These are phyloP conservation scores for Phialemonium atrogriseum DNA, from an alignment of 2,329 filamentous ascomycete genomes.

Conservation along the genomic window DNA sequence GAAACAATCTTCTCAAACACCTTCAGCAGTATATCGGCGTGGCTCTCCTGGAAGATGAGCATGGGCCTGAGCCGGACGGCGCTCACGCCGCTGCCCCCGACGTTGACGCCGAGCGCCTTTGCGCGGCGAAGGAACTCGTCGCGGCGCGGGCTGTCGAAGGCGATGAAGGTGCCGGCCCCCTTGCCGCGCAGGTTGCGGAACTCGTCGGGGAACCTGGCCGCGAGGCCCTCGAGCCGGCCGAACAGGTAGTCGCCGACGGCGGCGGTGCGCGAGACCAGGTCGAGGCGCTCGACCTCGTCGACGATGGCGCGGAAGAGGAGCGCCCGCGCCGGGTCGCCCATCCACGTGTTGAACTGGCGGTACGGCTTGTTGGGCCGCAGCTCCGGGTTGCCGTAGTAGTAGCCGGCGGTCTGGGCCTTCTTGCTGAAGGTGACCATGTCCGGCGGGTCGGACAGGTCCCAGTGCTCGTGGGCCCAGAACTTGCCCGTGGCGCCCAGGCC, in stretches of 20 bases:
- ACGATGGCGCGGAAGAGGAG: constrained; percentile 83
- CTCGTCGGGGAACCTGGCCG: constrained; percentile 63
- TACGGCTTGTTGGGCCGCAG: constrained; percentile 88
- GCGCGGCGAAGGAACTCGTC: constrained; percentile 73
- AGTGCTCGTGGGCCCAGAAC: constrained; percentile 97
- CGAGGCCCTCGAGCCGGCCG: constrained; percentile 57
- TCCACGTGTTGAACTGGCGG: constrained; percentile 96
- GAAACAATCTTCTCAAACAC: constrained; percentile 66
- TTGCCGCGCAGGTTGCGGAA: constrained; percentile 81
- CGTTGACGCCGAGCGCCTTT: constrained; percentile 76
- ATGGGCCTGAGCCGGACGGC: constrained; percentile 81
- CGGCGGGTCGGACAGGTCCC: constrained; percentile 69
- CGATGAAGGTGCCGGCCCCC: constrained; percentile 85
- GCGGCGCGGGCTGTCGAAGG: constrained; percentile 75
- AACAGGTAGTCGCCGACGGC: constrained; percentile 73
- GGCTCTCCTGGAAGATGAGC: constrained; percentile 86
- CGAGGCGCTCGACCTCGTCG: constrained; percentile 66
- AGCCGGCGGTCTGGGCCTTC: constrained; percentile 89
- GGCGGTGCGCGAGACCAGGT: constrained; percentile 74
- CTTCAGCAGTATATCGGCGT: constrained; percentile 79
- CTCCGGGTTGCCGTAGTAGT: constrained; percentile 76
- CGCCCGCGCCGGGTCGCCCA: constrained; percentile 82
- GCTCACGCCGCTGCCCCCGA: constrained; percentile 68
- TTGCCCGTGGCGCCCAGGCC: constrained; percentile 87
- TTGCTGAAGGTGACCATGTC: constrained; percentile 96